phyloP scores from a whole-genome alignment of 352 stramenopile species.

The Pythium monospermum region DNA sequence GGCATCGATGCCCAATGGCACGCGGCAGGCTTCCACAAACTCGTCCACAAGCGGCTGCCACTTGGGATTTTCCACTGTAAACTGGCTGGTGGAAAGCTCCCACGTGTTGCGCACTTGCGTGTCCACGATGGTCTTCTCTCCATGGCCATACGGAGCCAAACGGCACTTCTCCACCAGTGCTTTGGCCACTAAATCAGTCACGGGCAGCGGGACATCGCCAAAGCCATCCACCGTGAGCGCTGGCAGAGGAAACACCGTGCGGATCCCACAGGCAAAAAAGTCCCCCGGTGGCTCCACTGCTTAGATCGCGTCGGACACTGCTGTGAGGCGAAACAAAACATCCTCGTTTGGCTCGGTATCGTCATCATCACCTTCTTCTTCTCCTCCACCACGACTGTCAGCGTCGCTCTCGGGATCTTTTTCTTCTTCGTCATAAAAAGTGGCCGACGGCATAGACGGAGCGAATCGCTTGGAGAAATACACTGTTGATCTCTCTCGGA shows the following conservation, averaged over 20 bases:
- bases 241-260: neutral
- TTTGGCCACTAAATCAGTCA: neutral
- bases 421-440: no score
- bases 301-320: neutral
- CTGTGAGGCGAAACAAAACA: no score
- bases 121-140: conserved; percentile 17
- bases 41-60: conserved; percentile 6
- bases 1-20: conserved; percentile 11
- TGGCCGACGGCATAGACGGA: no score
- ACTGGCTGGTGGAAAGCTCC: conserved; percentile 13
- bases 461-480: no score
- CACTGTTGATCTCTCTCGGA: no score
- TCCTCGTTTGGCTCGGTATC: no score
- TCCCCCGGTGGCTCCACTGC: conserved; percentile 4
- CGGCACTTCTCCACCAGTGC: conserved; percentile 7
- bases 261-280: conserved; percentile 4
- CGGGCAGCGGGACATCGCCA: neutral
- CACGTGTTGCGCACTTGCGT: conserved; percentile 21
- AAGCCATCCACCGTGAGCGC: neutral
- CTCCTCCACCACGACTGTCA: no score
- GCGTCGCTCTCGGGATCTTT: no score
- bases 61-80: conserved; percentile 9
- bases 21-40: conserved; percentile 3
- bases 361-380: no score
- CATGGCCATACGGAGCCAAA: conserved; percentile 16